Evolutionary conservation across 306 rosid species (phyloP), one percentile per base, ranked within the genome.

Genomic region (Quercus parvula): DNA sequence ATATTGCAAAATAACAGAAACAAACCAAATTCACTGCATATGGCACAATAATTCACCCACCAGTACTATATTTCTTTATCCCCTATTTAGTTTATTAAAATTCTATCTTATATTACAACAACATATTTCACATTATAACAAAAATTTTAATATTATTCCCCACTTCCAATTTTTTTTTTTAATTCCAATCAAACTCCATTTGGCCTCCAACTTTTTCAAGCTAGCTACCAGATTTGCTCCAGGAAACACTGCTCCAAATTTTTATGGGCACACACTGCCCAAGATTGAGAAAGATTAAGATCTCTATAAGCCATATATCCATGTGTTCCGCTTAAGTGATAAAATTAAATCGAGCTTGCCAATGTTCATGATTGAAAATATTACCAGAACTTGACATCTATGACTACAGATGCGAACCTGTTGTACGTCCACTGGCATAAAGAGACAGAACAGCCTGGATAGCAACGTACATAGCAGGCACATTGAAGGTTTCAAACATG

Each of bases 391-490:
- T 75, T 78, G 17, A 68, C 17, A 68, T 68, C 24, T 33, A 56
- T 68, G 49, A 72, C 5, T 5, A 15, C 27, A 11, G 15, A 62
- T 71, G 78, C 90, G 51, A 72, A 90, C 94, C 94, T 86, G 94
- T 90, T 35, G 94, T 90, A 58, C 94, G 91, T 55, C 94, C 94
- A 84, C 94, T 90, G 74, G 94, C 94, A 79, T 90, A 90, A 62
- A 90, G 81, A 71, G 94, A 90, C 79, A 90, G 64, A 68, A 88
- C 91, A 2, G 91, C 91, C 82, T 88, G 91, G 22, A 88, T 88
- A 14, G 91, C 91, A 71, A 88, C 91, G 77, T 86, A 88, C 89
- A 86, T 88, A 20, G 91, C 91, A 58, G 91, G 91, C 71, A 88
- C 91, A 71, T 88, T 86, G 83, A 88, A 88, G 27, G 91, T 88